phyloP scores from a whole-genome alignment of 129 eudicot genomes.

The carrot (Daucus carota) region DNA sequence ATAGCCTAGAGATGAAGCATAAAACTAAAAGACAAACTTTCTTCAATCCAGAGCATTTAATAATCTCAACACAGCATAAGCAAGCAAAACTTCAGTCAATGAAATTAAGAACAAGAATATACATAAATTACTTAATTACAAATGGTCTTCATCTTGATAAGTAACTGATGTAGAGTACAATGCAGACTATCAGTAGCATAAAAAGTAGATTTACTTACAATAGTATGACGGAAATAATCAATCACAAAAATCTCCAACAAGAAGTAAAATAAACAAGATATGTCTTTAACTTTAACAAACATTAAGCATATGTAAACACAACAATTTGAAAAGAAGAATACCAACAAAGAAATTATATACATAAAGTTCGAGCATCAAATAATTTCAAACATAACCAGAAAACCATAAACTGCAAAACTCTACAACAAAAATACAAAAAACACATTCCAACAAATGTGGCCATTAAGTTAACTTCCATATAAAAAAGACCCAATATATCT shows the following conservation, averaged over 20 bases:
- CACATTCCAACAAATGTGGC: neutral
- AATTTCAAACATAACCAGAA: neutral
- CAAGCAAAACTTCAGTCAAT: neutral
- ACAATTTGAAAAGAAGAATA: no score
- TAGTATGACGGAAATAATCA: neutral
- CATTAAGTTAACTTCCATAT: neutral
- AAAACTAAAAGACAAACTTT: neutral
- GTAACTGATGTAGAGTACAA: neutral
- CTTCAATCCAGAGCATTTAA: neutral
- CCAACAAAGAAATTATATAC: neutral
- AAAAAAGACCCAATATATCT: neutral
- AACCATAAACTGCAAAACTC: neutral
- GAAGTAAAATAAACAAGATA: neutral
- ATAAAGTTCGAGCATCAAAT: neutral
- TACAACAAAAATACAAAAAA: neutral
- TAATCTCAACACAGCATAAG: neutral
- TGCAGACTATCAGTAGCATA: neutral
- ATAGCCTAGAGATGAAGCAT: neutral
- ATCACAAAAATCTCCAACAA: no score
- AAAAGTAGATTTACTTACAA: no score
- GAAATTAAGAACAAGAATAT: neutral
- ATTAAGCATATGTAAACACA: neutral
- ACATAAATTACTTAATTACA: no score
- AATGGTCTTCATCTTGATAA: neutral
- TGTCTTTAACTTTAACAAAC: no score